A percentile compares a stretch with the other conserved stretches of the same genome.
phyloP scores from a whole-genome alignment of 2,329 filamentous ascomycete genomes.

The Parafenestella ontariensis region DNA sequence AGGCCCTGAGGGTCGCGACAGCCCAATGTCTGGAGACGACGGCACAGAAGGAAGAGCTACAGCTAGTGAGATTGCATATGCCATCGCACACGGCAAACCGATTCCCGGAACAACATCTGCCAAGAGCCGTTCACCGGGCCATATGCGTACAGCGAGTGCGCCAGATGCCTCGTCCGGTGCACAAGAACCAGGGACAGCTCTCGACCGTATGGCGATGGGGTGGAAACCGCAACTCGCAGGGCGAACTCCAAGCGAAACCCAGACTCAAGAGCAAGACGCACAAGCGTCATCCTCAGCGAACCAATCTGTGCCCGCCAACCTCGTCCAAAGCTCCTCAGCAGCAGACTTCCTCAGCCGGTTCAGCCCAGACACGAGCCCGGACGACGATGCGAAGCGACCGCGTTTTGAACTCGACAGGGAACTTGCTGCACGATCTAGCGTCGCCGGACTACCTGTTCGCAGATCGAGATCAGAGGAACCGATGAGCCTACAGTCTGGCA shows the following conservation, averaged over 20 bases:
- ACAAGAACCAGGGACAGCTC: conserved; percentile 5
- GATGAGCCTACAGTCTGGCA: conserved; percentile 13
- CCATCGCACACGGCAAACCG: conserved; percentile 27
- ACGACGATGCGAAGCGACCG: conserved; percentile 14
- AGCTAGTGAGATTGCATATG: conserved; percentile 30
- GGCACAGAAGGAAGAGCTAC: conserved; percentile 8
- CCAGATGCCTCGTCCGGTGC: conserved; percentile 17
- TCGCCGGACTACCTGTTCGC: conserved; percentile 15
- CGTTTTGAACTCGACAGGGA: conserved; percentile 16
- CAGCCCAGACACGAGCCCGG: conserved; percentile 29
- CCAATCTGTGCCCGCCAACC: not conserved
- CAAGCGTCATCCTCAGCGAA: not conserved
- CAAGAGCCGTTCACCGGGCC: not conserved
- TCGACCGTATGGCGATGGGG: conserved; percentile 16
- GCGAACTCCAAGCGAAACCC: not conserved
- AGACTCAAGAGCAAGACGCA: not conserved
- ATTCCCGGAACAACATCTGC: conserved; percentile 20
- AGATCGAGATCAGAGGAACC: conserved; percentile 18
- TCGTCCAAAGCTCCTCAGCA: conserved; percentile 11
- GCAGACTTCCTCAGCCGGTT: conserved; percentile 23
- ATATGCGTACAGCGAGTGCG: conserved; percentile 24
- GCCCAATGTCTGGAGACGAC: conserved; percentile 8
- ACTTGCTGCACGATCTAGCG: conserved; percentile 9
- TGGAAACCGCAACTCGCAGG: conserved; percentile 25
- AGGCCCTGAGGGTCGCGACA: conserved; percentile 17